These are phyloP conservation scores for Ophiostoma triangulosporum DNA, from an alignment of 2,329 filamentous ascomycete genomes.

Conservation along the genomic window DNA sequence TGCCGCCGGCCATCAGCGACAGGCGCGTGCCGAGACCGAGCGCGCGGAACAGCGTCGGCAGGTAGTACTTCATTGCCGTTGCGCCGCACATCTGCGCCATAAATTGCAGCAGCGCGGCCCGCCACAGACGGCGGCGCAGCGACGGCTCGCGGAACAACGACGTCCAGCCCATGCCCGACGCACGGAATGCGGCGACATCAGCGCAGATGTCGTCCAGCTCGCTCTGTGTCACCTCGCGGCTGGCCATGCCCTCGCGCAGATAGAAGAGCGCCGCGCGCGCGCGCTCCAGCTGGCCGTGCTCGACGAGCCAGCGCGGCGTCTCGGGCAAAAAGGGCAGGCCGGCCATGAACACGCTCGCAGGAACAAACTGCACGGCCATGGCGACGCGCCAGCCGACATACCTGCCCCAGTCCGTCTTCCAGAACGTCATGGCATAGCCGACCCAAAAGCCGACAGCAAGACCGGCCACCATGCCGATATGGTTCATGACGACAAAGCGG, in stretches of 20 bases:
- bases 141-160: constrained; percentile 34
- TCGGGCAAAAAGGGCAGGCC: constrained; percentile 41
- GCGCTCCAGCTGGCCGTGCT: constrained; percentile 29
- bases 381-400: constrained; percentile 40
- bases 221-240: constrained; percentile 23
- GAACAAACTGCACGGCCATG: constrained; percentile 36
- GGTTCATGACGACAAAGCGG: constrained; percentile 44
- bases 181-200: constrained; percentile 27
- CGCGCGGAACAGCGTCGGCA: constrained; percentile 37
- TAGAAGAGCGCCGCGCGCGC: constrained; percentile 32
- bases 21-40: constrained; percentile 34
- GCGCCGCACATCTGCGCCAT: constrained; percentile 48
- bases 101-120: constrained; percentile 42
- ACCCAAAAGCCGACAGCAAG: constrained; percentile 42
- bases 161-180: constrained; percentile 26
- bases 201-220: constrained; percentile 33
- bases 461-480: constrained; percentile 42
- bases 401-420: constrained; percentile 29
- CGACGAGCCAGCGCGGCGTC: constrained; percentile 47
- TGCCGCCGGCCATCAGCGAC: constrained; percentile 38
- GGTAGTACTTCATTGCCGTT: constrained; percentile 47
- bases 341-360: constrained; percentile 33
- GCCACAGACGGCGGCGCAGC: constrained; percentile 40
- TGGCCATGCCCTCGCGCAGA: constrained; percentile 32
- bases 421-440: constrained; percentile 42